Evolutionary conservation across 805 yeast genomes (phyloP).

Genomic region (Nakazawaea anatomiae): DNA sequence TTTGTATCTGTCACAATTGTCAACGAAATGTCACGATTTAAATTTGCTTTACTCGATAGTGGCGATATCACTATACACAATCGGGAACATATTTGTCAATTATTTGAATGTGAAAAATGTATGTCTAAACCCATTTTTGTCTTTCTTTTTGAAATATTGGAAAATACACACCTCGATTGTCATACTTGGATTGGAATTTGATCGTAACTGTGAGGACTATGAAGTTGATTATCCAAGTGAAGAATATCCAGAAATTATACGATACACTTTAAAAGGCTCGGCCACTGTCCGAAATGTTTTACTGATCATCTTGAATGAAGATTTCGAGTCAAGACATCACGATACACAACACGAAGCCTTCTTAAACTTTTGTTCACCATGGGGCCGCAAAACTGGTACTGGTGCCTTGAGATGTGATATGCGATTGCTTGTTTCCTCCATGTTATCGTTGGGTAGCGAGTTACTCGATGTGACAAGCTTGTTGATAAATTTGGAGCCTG

Average conservation of each 20-base stretch:
- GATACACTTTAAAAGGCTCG: conserved; percentile 53
- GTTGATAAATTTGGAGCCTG: conserved; percentile 47
- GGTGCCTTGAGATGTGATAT: conserved; percentile 58
- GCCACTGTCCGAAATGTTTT: conserved; percentile 56
- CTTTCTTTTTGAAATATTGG: conserved; percentile 56
- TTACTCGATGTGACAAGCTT: conserved; percentile 47
- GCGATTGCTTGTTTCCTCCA: conserved; percentile 50
- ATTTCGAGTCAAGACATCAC: conserved; percentile 34
- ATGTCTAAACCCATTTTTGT: conserved; percentile 56
- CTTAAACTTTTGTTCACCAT: conserved; percentile 57
- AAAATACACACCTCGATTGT: conserved; percentile 57
- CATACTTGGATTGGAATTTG: conserved; percentile 54
- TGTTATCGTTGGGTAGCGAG: conserved; percentile 42
- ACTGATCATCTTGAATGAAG: conserved; percentile 54
- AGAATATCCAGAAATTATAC: conserved; percentile 38
- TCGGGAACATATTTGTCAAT: conserved; percentile 34
- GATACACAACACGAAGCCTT: conserved; percentile 58
- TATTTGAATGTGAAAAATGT: conserved; percentile 27
- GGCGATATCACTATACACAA: conserved; percentile 35
- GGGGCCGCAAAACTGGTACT: conserved; percentile 53
- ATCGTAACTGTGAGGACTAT: conserved; percentile 40
- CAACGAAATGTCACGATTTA: conserved; percentile 30
- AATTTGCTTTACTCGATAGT: conserved; percentile 40
- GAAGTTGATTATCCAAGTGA: conserved; percentile 17
- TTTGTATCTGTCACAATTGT: conserved; percentile 16